Conservation (phyloP, 108 stramenopile species). For the Stephanodiscus triporus region DNA sequence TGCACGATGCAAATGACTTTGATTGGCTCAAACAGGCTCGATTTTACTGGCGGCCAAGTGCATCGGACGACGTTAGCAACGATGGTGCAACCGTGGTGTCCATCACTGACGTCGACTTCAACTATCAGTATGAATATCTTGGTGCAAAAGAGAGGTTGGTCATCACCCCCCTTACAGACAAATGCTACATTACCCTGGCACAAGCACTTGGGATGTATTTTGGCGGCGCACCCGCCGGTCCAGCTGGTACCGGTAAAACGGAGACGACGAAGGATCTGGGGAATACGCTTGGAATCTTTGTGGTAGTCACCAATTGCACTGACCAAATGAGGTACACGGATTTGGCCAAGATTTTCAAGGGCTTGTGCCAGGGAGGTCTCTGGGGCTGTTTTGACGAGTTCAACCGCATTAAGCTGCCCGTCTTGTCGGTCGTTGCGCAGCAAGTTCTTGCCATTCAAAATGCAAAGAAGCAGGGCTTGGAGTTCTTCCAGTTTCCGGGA, state of each 20-base stretch:
- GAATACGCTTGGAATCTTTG: slow-evolving; percentile 88
- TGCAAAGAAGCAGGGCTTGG: slow-evolving; percentile 83
- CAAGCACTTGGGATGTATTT: slow-evolving; percentile 95
- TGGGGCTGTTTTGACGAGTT: slow-evolving; percentile 97
- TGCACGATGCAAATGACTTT: slow-evolving; percentile 88
- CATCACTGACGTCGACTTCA: slow-evolving; percentile 91
- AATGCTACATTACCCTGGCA: slow-evolving; percentile 93
- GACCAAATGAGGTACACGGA: slow-evolving; percentile 93
- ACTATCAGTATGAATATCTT: slow-evolving; percentile 93
- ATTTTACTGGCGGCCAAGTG: slow-evolving; percentile 90
- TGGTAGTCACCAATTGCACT: slow-evolving; percentile 92
- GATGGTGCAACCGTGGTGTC: slow-evolving; percentile 83
- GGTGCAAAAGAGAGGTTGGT: slow-evolving; percentile 93
- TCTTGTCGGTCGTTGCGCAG: slow-evolving; percentile 92
- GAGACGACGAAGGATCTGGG: slow-evolving; percentile 89
- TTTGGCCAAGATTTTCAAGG: slow-evolving; percentile 95
- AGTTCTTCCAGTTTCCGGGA: slow-evolving; percentile 89
- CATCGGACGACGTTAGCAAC: slow-evolving; percentile 69
- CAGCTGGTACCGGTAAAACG: slow-evolving; percentile 92
- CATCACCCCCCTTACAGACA: slow-evolving; percentile 91
- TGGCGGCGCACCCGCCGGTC: slow-evolving; percentile 93
- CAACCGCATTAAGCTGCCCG: slow-evolving; percentile 91
- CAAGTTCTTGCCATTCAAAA: slow-evolving; percentile 91
- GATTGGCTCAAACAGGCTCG: slow-evolving; percentile 94
- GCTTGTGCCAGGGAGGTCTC: slow-evolving; percentile 87